A percentile compares a stretch with the other conserved stretches of the same genome.
Conservation (phyloP, 2,329 filamentous ascomycete genomes). For the Hymenoscyphus albidus region DNA sequence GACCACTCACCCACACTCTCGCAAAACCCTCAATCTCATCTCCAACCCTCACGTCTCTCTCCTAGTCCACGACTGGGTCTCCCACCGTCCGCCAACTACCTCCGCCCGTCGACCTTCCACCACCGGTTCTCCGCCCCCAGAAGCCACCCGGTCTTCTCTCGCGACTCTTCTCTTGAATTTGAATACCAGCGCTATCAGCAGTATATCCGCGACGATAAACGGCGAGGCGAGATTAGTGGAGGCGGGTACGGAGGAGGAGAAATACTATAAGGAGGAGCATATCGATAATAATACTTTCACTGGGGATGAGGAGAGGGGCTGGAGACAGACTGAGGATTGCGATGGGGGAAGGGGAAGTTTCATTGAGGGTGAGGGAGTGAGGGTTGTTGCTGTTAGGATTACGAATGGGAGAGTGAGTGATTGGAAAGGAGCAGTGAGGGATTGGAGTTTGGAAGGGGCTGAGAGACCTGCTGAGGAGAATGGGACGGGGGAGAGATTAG, state of each 20-base stretch:
- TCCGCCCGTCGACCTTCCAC: constrained; percentile 56
- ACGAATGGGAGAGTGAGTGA: constrained; percentile 84
- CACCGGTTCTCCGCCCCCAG: constrained; percentile 51
- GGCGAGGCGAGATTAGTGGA: constrained; percentile 75
- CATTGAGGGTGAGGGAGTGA: constrained; percentile 76
- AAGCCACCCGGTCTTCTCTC: constrained; percentile 69
- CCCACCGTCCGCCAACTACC: constrained; percentile 79
- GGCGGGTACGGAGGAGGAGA: constrained; percentile 73
- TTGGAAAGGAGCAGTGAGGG: constrained; percentile 89
- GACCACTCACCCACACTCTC: constrained; percentile 78
- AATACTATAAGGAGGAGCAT: constrained; percentile 78
- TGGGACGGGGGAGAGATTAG: constrained; percentile 16
- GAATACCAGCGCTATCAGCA: constrained; percentile 82
- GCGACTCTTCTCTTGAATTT: constrained; percentile 83
- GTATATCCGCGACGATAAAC: constrained; percentile 90
- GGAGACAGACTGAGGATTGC: constrained; percentile 30
- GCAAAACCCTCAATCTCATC: constrained; percentile 77
- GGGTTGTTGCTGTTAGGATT: constrained; percentile 83
- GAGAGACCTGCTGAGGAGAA: neutral
- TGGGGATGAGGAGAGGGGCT: constrained; percentile 45
- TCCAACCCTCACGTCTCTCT: constrained; percentile 85
- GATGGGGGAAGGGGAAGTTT: constrained; percentile 61
- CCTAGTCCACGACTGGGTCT: constrained; percentile 98
- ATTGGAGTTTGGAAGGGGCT: constrained; percentile 51
- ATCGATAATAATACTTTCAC: constrained; percentile 90